These are phyloP conservation scores for Neocucurbitaria cava DNA, from an alignment of 2,329 filamentous ascomycete genomes.

Conservation along the genomic window DNA sequence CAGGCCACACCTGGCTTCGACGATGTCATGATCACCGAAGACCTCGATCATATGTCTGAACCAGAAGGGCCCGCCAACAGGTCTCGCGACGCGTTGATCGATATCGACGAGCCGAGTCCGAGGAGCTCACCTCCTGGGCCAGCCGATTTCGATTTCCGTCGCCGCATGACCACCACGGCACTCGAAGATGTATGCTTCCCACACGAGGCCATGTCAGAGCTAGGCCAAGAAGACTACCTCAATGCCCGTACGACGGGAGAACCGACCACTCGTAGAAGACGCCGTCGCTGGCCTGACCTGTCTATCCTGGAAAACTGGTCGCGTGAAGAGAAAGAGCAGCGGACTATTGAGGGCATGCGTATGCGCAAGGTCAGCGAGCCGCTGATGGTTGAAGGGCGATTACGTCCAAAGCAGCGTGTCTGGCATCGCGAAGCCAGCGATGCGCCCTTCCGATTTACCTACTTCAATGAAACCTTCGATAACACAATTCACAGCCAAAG, in stretches of 20 bases:
- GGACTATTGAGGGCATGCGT: slow-evolving; percentile 76
- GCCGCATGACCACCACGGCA: slow-evolving; percentile 61
- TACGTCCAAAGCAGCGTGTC: slow-evolving; percentile 76
- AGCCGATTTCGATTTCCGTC: slow-evolving; percentile 39
- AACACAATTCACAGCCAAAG: slow-evolving; percentile 96
- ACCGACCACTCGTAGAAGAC: slow-evolving; percentile 54
- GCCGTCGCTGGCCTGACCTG: slow-evolving; percentile 83
- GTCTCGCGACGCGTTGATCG: slow-evolving; percentile 57
- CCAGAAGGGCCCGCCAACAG: slow-evolving; percentile 22
- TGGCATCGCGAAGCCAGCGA: slow-evolving; percentile 93
- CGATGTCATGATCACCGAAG: slow-evolving; percentile 73
- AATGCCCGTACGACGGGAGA: slow-evolving; percentile 56
- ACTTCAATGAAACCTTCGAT: slow-evolving; percentile 97
- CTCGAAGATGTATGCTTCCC: slow-evolving; percentile 95
- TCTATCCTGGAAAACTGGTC: slow-evolving; percentile 88
- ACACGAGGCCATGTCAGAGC: slow-evolving; percentile 76
- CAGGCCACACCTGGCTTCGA: slow-evolving; percentile 61
- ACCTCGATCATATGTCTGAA: slow-evolving; percentile 53
- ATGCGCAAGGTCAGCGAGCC: slow-evolving; percentile 94
- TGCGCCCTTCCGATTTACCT: slow-evolving; percentile 92
- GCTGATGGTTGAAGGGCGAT: slow-evolving; percentile 85
- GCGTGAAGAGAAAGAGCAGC: slow-evolving; percentile 84
- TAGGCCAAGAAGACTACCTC: slow-evolving; percentile 76
- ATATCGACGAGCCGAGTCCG: slow-evolving; percentile 64
- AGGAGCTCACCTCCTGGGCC: slow-evolving; percentile 33